Evolutionary conservation across 129 eudicot species (phyloP), one percentile per base, ranked within the genome.

Genomic region (Flaveria bidentis): DNA sequence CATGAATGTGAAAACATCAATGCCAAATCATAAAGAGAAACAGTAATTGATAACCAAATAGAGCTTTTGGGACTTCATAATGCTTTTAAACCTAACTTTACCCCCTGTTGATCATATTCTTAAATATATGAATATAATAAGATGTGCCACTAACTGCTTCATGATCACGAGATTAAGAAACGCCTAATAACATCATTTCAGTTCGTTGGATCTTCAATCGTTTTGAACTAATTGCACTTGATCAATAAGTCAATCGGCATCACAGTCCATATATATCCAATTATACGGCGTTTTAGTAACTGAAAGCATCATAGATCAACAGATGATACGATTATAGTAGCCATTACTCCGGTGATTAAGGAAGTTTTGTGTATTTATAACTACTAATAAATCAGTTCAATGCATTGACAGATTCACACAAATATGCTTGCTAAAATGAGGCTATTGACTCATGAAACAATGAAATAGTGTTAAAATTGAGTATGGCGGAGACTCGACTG

Each of bases 401-500:
- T 41, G 42, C 49, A 44, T 12, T 12, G 33, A 49, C 36, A 65
- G 18, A 64, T 33, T 67, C 18, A 25, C 64, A 55, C 60, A 45
- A 15, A 33, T 53, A 39, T 62, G 67, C 56, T 41, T 22, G 33
- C 39, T 33, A 44, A 55, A 17, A 69, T 28, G 39, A 60, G 58
- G 4, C 11, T 45, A 61, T 71, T 60, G 53, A 30, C 1, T 78
- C 64, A 15, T 71, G 53, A 61, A 61, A 26, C 41, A 71, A 33
- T 45, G 25, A 46, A 41, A 56, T 11, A 17, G 0, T n/a, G 22
- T 53, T 44, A 39, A 39, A 53, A 23, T 28, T 55, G 45, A 77
- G 36, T 25, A 42, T n/a, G 44, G 53, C 50, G 0, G 67, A 23
- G 33, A 79, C 82, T 79, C 78, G 49, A 46, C 77, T 60, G 77